phyloP scores from a whole-genome alignment of 2,329 filamentous ascomycete genomes.

The Paraphaeosphaeria sporulosa region DNA sequence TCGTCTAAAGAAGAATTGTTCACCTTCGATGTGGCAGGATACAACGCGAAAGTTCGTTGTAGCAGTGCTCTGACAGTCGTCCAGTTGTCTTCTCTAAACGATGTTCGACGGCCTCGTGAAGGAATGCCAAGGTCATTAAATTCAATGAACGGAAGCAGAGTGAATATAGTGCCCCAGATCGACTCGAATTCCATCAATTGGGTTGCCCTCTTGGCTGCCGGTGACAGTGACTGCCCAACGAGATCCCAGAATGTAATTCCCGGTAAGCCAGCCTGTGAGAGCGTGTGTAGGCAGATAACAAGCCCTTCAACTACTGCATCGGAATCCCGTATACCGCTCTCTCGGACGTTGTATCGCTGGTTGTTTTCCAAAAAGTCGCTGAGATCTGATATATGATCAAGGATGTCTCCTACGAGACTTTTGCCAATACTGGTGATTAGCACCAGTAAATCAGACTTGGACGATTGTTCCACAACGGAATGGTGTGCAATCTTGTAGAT shows the following conservation, averaged over 20 bases:
- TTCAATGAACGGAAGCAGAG: slow-evolving; percentile 61
- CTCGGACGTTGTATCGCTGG: slow-evolving; percentile 50
- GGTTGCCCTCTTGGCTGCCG: slow-evolving; percentile 23
- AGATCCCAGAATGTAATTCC: slow-evolving; percentile 54
- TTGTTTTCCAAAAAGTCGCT: slow-evolving; percentile 56
- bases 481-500: slow-evolving; percentile 42
- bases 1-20: slow-evolving; percentile 58
- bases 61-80: slow-evolving; percentile 55
- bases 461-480: slow-evolving; percentile 22
- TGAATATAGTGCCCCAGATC: slow-evolving; percentile 58
- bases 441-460: slow-evolving; percentile 27
- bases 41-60: slow-evolving; percentile 56
- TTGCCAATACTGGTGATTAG: slow-evolving; percentile 47
- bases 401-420: slow-evolving; percentile 47
- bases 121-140: slow-evolving; percentile 60
- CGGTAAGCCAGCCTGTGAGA: slow-evolving; percentile 42
- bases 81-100: slow-evolving; percentile 59
- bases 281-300: slow-evolving; percentile 56
- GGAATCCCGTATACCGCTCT: slow-evolving; percentile 58
- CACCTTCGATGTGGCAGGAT: slow-evolving; percentile 50
- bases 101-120: slow-evolving; percentile 50
- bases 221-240: slow-evolving; percentile 45
- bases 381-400: slow-evolving; percentile 45
- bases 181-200: slow-evolving; percentile 46
- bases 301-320: slow-evolving; percentile 55